Conservation (phyloP, 1,284 basidiomycete genomes). For the Pseudozyma tsukubaensis region DNA sequence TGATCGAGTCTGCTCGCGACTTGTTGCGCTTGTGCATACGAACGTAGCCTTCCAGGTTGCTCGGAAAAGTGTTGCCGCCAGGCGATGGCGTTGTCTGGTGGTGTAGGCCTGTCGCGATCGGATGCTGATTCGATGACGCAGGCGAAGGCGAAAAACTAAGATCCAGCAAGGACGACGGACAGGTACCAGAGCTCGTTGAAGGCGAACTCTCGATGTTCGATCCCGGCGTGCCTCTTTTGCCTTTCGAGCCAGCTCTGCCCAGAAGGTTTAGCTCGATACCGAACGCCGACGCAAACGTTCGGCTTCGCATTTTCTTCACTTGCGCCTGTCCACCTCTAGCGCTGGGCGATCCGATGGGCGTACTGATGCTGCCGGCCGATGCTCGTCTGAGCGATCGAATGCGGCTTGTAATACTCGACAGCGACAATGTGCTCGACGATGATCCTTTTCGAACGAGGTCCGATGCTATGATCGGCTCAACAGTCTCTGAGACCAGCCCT, state of each 20-base stretch:
- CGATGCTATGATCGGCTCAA: not conserved
- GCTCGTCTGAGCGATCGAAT: slow-evolving; percentile 14
- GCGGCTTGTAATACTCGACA: slow-evolving; percentile 22
- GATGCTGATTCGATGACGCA: not conserved
- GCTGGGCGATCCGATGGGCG: slow-evolving; percentile 8
- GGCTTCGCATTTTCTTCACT: slow-evolving; percentile 31
- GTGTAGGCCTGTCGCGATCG: not conserved
- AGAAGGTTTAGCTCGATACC: slow-evolving; percentile 34
- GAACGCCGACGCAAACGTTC: slow-evolving; percentile 40
- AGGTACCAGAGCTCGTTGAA: slow-evolving; percentile 20
- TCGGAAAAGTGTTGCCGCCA: not conserved
- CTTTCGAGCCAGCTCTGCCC: slow-evolving; percentile 8
- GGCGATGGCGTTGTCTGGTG: slow-evolving; percentile 9
- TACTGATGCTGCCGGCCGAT: not conserved
- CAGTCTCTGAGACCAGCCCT: not conserved
- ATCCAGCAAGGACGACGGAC: slow-evolving; percentile 19
- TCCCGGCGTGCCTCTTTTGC: slow-evolving; percentile 1
- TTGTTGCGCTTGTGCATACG: slow-evolving; percentile 13
- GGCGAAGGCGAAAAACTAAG: slow-evolving; percentile 31
- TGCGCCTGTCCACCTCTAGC: not conserved
- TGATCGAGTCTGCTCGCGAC: slow-evolving; percentile 35
- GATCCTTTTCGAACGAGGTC: slow-evolving; percentile 16
- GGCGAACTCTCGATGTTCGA: slow-evolving; percentile 20
- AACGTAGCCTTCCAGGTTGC: too few relatives aligned
- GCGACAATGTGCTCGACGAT: slow-evolving; percentile 20